Base-by-base conservation (phyloP, 148 eudicot species). In the Arctostaphylos glauca region DNA sequence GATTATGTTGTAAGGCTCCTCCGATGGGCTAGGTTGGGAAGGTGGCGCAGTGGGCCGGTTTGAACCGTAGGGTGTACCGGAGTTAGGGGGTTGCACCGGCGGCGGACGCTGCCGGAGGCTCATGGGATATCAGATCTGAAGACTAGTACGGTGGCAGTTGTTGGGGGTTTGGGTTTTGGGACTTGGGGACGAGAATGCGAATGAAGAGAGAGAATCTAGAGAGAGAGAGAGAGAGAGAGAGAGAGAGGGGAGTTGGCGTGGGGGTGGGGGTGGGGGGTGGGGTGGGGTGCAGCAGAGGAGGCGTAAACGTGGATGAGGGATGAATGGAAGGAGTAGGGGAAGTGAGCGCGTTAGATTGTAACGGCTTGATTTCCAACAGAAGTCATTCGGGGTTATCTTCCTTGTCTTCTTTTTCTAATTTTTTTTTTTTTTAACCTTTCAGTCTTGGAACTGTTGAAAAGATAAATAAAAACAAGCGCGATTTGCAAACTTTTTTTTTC, bases 1-100 rank as follows among this genome's bases (percentile, higher is more conserved):
- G 82, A 95, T 95, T 31, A 95, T 93, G 92, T 95, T 95, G 90
- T 90, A 95, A 67, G 86, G 48, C 14, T 84, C 71, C 53, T 75
- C 83, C 18, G 55, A 80, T n/a, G 76, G 78, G 31, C 58, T n/a
- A 14, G 64, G 75, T 9, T 60, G 58, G 31, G 53, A 19, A 3
- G 38, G 74, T 41, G 68, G 44, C 7, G 71, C 62, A 23, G n/a
- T 41, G 44, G 43, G 31, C 47, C 2, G 70, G 16, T 31, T 31
- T 31, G 38, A 31, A 31, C 83, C 82, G 79, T 23, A 18, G 54
- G 55, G 19, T 60, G 81, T 43, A 60, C 43, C 8, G 15, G 38
- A 49, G 76, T 0, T 43, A 38, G 2, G 82, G 56, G 41, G 9
- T 38, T 47, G 76, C n/a, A 13, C 77, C 64, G 83, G 23, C 60